Evolutionary conservation across 2,329 filamentous ascomycete genomes (phyloP), one percentile per base, ranked within the genome.

Genomic region (Emmonsiellopsis sp.): DNA sequence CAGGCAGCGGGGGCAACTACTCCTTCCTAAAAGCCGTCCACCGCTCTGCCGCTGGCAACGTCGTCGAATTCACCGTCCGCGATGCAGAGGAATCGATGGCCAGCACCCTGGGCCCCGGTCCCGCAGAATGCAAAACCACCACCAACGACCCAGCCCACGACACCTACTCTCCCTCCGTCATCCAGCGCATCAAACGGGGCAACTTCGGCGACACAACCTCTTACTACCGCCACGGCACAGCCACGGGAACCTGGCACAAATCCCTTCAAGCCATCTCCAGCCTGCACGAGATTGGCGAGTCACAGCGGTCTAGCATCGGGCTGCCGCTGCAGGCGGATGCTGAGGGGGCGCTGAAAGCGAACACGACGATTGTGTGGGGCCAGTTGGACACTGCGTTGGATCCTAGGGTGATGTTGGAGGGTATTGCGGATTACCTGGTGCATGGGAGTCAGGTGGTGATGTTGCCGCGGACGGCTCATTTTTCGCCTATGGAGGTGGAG

Each of bases 291-390:
- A 67, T 80, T 31, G 60, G 60, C 9, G 61, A 62, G 34, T 53
- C 61, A 11, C 64, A 63, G n/a, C 62, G 67, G 48, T 59, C 62
- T 10, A 68, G 63, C 54, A 72, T 65, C 43, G 70, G 72, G 21
- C 63, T 65, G 0, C 71, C 71, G 0, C 52, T 78, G 11, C 77
- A 77, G 57, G 69, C 73, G 31, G 68, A 72, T 6, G 71, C 68
- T 0, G 71, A 71, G 2, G 78, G 77, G 2, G 64, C 70, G 2
- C 63, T 83, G 21, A 76, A 75, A 55, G 77, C 76, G 9, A 74
- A 73, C 14, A 69, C 76, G 11, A 81, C 78, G 5, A 62, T 82
- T 14, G 56, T 83, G 42, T 79, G 78, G 68, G 80, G 79, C 2
- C 65, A 75, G 58, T 60, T 70, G 21, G 80, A 83, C 60, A 60